Conservation (phyloP, 1,284 basidiomycete species). For the Filobasidium uniguttulatum region DNA sequence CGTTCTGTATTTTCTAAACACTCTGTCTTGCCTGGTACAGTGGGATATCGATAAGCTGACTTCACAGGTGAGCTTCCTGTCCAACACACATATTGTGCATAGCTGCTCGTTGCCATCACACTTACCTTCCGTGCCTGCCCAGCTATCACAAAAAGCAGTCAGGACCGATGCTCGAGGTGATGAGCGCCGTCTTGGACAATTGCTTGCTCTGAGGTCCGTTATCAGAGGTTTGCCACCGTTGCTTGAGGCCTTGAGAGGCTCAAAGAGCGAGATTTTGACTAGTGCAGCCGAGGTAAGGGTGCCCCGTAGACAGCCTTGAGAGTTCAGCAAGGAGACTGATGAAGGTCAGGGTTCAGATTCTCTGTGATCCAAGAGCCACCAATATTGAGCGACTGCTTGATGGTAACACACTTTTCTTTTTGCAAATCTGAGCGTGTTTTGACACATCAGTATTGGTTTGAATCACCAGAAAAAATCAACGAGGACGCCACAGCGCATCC, state of each 20-base stretch:
- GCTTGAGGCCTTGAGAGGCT: conserved; percentile 4
- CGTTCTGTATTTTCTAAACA: not conserved
- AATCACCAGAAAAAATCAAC: conserved; percentile 14
- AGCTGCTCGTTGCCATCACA: not conserved
- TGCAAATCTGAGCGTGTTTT: not conserved
- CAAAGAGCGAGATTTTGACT: conserved; percentile 1
- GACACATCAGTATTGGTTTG: no score
- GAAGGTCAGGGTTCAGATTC: not conserved
- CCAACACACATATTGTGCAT: not conserved
- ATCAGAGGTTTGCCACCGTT: conserved; percentile 14
- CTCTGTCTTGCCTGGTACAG: conserved; percentile 23
- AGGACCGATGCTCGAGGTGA: conserved; percentile 9
- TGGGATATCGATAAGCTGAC: conserved; percentile 81
- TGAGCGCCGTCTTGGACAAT: conserved; percentile 19
- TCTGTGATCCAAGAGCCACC: conserved; percentile 7
- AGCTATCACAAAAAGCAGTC: conserved; percentile 16
- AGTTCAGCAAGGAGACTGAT: not conserved
- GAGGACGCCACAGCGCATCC: conserved; percentile 25
- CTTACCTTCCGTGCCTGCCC: not conserved
- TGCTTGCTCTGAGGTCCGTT: conserved; percentile 20
- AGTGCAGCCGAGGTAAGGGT: conserved; percentile 7
- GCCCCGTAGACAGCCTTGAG: not conserved
- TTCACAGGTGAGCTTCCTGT: conserved; percentile 43
- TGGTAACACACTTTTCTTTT: conserved; percentile 2
- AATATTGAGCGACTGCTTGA: conserved; percentile 14